phyloP scores from a whole-genome alignment of 2,329 filamentous ascomycete genomes.

The Alternaria metachromatica region DNA sequence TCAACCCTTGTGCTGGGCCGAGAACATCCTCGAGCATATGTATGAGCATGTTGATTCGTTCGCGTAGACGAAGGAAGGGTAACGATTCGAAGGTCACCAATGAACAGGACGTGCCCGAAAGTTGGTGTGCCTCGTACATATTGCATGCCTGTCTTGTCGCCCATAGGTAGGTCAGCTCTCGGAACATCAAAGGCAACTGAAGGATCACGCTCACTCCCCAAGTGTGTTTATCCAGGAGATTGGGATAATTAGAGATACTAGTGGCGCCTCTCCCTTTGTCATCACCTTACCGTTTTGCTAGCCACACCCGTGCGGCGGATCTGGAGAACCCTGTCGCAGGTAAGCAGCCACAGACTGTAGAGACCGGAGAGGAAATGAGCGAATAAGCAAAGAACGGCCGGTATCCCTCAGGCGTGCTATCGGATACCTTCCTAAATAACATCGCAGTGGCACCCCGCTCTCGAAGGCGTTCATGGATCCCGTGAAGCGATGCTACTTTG shows the following conservation, averaged over 20 bases:
- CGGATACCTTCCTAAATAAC: slow-evolving; percentile 9
- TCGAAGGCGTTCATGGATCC: slow-evolving; percentile 6
- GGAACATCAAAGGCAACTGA: slow-evolving; percentile 10
- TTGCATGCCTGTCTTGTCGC: slow-evolving; percentile 26
- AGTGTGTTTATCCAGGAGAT: slow-evolving; percentile 22
- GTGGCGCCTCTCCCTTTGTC: slow-evolving; percentile 32
- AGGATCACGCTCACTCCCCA: slow-evolving; percentile 1
- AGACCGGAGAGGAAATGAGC: slow-evolving; percentile 20
- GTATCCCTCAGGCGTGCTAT: slow-evolving; percentile 31
- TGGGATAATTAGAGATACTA: slow-evolving; percentile 34
- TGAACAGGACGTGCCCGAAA: slow-evolving; percentile 14
- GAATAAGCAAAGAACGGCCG: slow-evolving; percentile 19
- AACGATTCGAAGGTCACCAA: slow-evolving; percentile 23
- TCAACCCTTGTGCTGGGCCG: slow-evolving; percentile 20
- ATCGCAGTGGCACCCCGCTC: slow-evolving; percentile 18
- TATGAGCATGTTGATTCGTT: slow-evolving; percentile 30
- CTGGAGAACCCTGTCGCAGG: slow-evolving; percentile 41
- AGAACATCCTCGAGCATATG: slow-evolving; percentile 18
- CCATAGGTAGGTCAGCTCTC: slow-evolving; percentile 11
- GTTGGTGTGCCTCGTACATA: slow-evolving; percentile 20
- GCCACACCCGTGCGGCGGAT: slow-evolving; percentile 41
- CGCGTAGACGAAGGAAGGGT: slow-evolving; percentile 16
- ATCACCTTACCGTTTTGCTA: slow-evolving; percentile 29
- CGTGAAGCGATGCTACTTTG: slow-evolving; percentile 22
- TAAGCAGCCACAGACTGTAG: slow-evolving; percentile 11